These are phyloP conservation scores for Ramaria sp. DNA, from an alignment of 768 basidiomycete species.

Conservation along the genomic window DNA sequence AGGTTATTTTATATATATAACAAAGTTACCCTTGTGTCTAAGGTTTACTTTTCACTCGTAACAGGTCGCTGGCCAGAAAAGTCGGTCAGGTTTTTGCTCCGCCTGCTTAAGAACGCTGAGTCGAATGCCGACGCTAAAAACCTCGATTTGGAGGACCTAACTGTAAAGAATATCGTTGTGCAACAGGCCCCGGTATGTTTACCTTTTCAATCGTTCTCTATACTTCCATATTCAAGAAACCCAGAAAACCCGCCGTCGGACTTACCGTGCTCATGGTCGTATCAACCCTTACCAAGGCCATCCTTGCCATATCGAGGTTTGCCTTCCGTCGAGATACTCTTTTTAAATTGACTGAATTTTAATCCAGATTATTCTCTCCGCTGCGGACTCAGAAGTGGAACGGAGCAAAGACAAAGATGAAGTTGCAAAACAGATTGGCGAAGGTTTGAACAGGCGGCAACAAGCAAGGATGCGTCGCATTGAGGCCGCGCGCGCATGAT, in stretches of 20 bases:
- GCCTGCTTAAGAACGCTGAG: slow-evolving; percentile 97
- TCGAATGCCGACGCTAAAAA: slow-evolving; percentile 98
- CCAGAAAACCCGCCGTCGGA: slow-evolving; percentile 96
- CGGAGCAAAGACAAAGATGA: slow-evolving; percentile 78
- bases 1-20: slow-evolving; percentile 37
- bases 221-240: neutral
- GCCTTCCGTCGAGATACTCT: neutral
- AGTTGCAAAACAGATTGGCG: slow-evolving; percentile 34
- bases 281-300: slow-evolving; percentile 99
- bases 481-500: slow-evolving; percentile 54
- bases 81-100: slow-evolving; percentile 89
- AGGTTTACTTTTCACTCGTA: neutral
- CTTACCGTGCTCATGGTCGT: slow-evolving; percentile 95
- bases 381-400: slow-evolving; percentile 75
- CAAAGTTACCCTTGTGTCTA: neutral
- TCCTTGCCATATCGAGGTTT: slow-evolving; percentile 82
- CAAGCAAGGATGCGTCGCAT: slow-evolving; percentile 71
- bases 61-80: slow-evolving; percentile 99
- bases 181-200: slow-evolving; percentile 93
- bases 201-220: neutral
- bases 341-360: neutral
- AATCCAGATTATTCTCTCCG: slow-evolving; percentile 59
- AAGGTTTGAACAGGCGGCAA: slow-evolving; percentile 76
- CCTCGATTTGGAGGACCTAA: slow-evolving; percentile 83
- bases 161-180: slow-evolving; percentile 95